phyloP scores from a whole-genome alignment of 1,284 basidiomycete species.

The Vanrija sp. region DNA sequence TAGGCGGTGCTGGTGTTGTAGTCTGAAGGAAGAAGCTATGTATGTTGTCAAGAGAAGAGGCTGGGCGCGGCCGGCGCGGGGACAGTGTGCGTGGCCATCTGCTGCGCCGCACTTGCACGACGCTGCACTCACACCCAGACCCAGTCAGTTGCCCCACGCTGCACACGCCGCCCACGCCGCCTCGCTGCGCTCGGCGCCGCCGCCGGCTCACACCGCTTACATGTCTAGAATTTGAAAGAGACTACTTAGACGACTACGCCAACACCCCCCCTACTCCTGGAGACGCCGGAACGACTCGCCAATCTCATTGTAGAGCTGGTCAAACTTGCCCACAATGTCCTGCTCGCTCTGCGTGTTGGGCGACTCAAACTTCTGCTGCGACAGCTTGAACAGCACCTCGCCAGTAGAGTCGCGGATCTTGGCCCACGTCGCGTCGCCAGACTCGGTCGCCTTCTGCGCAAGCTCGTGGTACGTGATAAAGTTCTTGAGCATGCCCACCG shows the following conservation, averaged over 20 bases:
- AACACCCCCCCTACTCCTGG: slow-evolving; percentile 57
- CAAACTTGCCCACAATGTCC: slow-evolving; percentile 71
- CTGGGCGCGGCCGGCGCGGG: too few species aligned
- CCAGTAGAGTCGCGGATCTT: slow-evolving; percentile 83
- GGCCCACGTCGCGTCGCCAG: slow-evolving; percentile 77
- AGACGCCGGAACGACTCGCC: slow-evolving; percentile 83
- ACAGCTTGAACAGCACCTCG: slow-evolving; percentile 91
- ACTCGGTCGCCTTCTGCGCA: slow-evolving; percentile 75
- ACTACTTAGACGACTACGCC: neutral
- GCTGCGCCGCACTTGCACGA: too few species aligned
- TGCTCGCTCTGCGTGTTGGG: slow-evolving; percentile 71
- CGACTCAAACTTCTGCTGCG: slow-evolving; percentile 97
- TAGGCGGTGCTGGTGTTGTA: too few species aligned
- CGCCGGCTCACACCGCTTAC: neutral
- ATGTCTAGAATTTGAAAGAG: neutral
- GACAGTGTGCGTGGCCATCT: too few species aligned
- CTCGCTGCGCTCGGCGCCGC: too few species aligned
- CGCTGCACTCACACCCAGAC: too few species aligned
- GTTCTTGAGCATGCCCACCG: slow-evolving; percentile 90
- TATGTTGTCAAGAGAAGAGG: too few species aligned
- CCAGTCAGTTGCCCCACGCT: too few species aligned
- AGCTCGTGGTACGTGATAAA: slow-evolving; percentile 90
- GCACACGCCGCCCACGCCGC: too few species aligned
- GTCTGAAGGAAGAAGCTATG: too few species aligned
- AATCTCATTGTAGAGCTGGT: slow-evolving; percentile 73